Base-by-base conservation (phyloP, 805 yeast species). In the Pichia kluyveri region DNA sequence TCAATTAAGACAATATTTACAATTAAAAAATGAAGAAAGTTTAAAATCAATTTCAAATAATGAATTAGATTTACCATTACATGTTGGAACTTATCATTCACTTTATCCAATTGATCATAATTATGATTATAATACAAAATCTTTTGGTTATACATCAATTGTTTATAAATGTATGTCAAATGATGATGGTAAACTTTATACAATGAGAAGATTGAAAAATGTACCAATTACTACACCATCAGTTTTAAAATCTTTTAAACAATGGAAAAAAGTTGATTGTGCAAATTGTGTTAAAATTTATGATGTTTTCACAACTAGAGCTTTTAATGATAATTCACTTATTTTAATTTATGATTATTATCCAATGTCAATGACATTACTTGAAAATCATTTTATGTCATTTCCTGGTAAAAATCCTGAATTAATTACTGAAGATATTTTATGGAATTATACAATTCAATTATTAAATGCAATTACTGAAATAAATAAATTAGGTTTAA, bases 291-390 rank as follows among this genome's bases (percentile, higher is more conserved):
- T 85, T 1, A 72, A 75, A 39, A 67, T 88, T 7, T 75, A 77
- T 40, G 96, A 90, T 60, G 88, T 93, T 8, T 91, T 93, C 63
- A 83, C 96, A 1, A 80, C 91, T 7, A 77, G 88, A 48, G 83
- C 88, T 6, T 93, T 93, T 69, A 91, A 87, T 41, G 93, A 86
- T 56, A 72, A 74, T 43, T 81, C 93, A 1, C 71, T 93, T 48
- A 75, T 88, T 40, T 69, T 89, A 41, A 83, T 86, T 5, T 87
- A 88, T 65, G 97, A 91, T 60, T 93, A 80, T 62, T 86, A 76
- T 63, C 97, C 99, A 26, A 70, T 79, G 51, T 75, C 95, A 1
- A 69, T 69, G 47, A 85, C 95, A 1, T 67, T 91, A 43, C 69
- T 71, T 48, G 96, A 88, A 51, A 71, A 74, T 18, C 93, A 87